Evolutionary conservation across 2,329 filamentous ascomycete species (phyloP).

Genomic region (Hymenoscyphus linearis): DNA sequence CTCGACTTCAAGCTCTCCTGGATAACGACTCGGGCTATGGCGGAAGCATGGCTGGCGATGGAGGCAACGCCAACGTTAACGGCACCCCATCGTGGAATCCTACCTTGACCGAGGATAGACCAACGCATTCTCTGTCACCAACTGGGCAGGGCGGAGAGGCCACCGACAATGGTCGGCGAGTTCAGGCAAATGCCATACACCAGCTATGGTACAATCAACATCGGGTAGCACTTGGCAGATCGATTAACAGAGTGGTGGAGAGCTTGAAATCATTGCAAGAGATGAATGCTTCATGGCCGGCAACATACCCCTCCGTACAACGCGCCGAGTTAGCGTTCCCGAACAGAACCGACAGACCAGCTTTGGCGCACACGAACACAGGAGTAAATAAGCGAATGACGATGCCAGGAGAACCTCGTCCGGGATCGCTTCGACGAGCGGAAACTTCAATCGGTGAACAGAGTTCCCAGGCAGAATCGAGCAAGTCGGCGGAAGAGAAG

Average conservation of each 20-base stretch:
- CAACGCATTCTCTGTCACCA: slow-evolving; percentile 37
- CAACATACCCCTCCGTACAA: slow-evolving; percentile 85
- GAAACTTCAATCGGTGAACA: slow-evolving; percentile 64
- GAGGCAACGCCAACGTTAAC: slow-evolving; percentile 33
- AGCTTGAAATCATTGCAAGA: slow-evolving; percentile 77
- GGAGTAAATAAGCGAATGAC: slow-evolving; percentile 33
- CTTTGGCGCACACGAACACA: slow-evolving; percentile 59
- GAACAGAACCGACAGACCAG: slow-evolving; percentile 51
- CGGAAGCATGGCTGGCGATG: slow-evolving; percentile 67
- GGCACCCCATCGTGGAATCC: slow-evolving; percentile 40
- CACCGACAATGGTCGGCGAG: slow-evolving; percentile 59
- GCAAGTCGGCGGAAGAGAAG: slow-evolving; percentile 60
- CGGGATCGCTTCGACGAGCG: slow-evolving; percentile 57
- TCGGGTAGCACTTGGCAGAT: slow-evolving; percentile 75
- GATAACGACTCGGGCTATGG: slow-evolving; percentile 91
- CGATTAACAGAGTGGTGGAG: slow-evolving; percentile 82
- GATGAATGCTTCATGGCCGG: slow-evolving; percentile 89
- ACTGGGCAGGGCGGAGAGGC: slow-evolving; percentile 26
- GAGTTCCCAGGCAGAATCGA: slow-evolving; percentile 60
- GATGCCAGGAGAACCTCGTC: slow-evolving; percentile 35
- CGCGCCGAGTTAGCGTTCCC: slow-evolving; percentile 43
- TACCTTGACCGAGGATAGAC: slow-evolving; percentile 42
- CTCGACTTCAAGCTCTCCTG: slow-evolving; percentile 72
- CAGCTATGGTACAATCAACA: slow-evolving; percentile 96
- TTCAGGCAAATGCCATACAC: slow-evolving; percentile 77